Conservation (phyloP, 2,329 filamentous ascomycete genomes). For the Akanthomyces dipterigenus region DNA sequence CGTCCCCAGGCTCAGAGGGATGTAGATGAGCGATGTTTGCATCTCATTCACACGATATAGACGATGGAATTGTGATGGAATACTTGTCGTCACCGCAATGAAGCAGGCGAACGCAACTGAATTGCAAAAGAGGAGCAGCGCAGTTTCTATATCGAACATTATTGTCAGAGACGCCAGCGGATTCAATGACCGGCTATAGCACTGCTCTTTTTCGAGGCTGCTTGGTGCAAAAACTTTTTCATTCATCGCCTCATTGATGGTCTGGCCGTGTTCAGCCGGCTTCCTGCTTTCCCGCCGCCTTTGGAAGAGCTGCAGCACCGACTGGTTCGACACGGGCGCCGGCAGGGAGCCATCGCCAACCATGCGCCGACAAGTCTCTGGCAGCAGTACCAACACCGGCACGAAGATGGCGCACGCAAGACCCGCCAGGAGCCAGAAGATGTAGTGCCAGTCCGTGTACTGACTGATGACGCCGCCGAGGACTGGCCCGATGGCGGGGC, state of each 20-base stretch:
- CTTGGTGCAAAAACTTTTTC: neutral
- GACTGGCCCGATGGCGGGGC: slow-evolving; percentile 36
- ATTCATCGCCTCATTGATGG: neutral
- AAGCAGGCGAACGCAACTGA: neutral
- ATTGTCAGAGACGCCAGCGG: neutral
- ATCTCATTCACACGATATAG: neutral
- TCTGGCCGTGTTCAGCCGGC: neutral
- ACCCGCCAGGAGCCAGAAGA: neutral
- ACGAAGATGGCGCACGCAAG: neutral
- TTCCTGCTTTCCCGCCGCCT: neutral
- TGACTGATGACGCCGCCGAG: slow-evolving; percentile 34
- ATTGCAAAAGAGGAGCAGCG: neutral
- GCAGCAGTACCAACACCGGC: neutral
- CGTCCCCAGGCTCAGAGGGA: neutral
- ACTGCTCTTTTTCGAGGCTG: neutral
- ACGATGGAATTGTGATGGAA: neutral
- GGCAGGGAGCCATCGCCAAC: slow-evolving; percentile 15
- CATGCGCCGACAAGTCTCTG: slow-evolving; percentile 8
- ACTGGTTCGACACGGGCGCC: neutral
- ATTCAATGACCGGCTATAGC: neutral
- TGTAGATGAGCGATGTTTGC: neutral
- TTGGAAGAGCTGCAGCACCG: neutral
- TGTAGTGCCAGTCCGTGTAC: slow-evolving; percentile 5
- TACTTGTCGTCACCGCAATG: neutral
- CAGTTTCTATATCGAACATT: neutral